phyloP scores from a whole-genome alignment of 208 protist genomes.

The Trichomonas tenax region DNA sequence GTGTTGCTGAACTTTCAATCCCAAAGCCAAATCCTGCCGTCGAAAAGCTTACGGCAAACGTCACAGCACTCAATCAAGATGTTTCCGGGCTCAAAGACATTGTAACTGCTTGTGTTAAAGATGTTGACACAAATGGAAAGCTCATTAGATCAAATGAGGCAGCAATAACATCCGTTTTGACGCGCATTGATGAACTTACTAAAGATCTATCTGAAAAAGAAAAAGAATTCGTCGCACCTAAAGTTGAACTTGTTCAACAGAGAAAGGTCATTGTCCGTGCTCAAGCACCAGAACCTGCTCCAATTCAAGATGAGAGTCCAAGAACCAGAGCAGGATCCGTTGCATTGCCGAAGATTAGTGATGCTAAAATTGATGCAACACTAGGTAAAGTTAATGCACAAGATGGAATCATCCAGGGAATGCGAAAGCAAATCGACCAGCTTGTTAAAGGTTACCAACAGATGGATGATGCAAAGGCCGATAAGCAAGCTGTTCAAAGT shows the following conservation, averaged over 20 bases:
- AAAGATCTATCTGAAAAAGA: not conserved
- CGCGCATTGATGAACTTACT: not conserved
- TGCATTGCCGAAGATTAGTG: not conserved
- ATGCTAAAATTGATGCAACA: not conserved
- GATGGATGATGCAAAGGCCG: not conserved
- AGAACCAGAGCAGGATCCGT: not conserved
- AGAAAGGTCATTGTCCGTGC: not conserved
- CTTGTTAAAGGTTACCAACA: not conserved
- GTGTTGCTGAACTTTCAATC: not conserved
- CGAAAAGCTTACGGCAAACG: not conserved
- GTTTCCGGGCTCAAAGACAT: not conserved
- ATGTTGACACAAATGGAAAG: not conserved
- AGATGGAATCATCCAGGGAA: not conserved
- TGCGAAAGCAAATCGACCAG: not conserved
- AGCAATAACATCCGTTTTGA: not conserved
- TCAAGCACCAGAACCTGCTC: not conserved
- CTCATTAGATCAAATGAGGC: not conserved
- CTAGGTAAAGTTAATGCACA: not conserved
- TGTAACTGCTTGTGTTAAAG: not conserved
- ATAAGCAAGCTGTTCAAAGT: not conserved
- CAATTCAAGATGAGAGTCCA: not conserved
- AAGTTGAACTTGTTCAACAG: not conserved
- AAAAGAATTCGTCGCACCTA: not conserved
- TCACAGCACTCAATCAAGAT: not conserved
- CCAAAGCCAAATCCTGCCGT: not conserved